Evolutionary conservation across 1,284 basidiomycete genomes (phyloP).

Genomic region (Phellopilus nigrolimitatus): DNA sequence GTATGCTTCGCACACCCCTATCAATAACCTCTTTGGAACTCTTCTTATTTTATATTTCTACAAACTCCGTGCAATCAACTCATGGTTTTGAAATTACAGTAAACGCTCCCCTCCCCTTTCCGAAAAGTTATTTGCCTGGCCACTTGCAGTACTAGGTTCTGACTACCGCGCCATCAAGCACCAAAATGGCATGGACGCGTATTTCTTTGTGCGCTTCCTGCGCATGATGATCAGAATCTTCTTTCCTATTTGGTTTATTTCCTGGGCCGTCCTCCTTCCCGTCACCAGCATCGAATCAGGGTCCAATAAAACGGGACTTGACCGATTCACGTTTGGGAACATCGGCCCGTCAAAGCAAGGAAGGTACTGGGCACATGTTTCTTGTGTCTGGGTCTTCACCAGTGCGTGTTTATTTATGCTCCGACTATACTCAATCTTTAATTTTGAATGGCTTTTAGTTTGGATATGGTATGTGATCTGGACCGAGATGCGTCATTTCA

Average conservation of each 20-base stretch:
- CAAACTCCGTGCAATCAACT: background rate
- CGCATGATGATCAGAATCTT: conserved; percentile 78
- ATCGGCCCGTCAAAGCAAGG: conserved; percentile 44
- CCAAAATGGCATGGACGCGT: conserved; percentile 91
- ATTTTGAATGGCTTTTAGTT: conserved; percentile 35
- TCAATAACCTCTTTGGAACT: background rate
- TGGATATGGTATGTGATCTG: conserved; percentile 85
- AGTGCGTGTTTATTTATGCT: conserved; percentile 39
- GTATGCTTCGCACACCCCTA: no score
- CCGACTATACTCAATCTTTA: background rate
- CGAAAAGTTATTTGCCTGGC: conserved; percentile 33
- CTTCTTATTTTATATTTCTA: background rate
- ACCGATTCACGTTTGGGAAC: conserved; percentile 81
- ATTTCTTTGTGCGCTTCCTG: conserved; percentile 89
- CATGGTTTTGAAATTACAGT: conserved; percentile 32
- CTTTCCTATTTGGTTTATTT: conserved; percentile 76
- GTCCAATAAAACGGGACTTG: conserved; percentile 54
- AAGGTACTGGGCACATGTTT: conserved; percentile 74
- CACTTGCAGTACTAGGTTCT: conserved; percentile 39
- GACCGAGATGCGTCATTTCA: conserved; percentile 76
- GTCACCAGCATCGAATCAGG: conserved; percentile 56
- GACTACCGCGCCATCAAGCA: conserved; percentile 57
- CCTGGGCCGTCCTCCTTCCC: conserved; percentile 70
- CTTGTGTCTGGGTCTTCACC: conserved; percentile 72
- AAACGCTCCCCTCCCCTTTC: conserved; percentile 51